A percentile compares a stretch with the other conserved stretches of the same genome.
Evolutionary conservation across 2,329 filamentous ascomycete genomes (phyloP).

Genomic region (Thermothelomyces thermophilus): DNA sequence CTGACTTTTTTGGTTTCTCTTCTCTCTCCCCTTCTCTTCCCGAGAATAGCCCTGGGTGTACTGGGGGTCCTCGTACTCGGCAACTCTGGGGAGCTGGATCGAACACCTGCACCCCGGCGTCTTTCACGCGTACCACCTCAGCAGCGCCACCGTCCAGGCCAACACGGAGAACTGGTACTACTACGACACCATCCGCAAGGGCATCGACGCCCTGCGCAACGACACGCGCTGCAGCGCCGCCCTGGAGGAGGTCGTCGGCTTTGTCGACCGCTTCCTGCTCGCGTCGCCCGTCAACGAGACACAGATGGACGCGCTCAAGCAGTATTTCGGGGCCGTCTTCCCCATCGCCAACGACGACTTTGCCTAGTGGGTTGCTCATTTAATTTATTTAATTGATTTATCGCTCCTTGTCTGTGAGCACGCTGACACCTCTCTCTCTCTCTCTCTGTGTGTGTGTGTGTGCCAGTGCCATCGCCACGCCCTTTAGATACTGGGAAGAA

Average conservation of each 20-base stretch:
- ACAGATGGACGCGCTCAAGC: conserved; percentile 17
- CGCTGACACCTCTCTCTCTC: too few relatives aligned
- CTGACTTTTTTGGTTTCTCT: too few relatives aligned
- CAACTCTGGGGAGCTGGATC: conserved; percentile 22
- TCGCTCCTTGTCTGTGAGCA: too few relatives aligned
- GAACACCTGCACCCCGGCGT: conserved; percentile 21
- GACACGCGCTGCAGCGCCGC: conserved; percentile 19
- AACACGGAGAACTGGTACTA: conserved; percentile 23
- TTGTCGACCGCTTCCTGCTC: conserved; percentile 18
- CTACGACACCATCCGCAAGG: conserved; percentile 23
- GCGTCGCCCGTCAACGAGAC: conserved; percentile 8
- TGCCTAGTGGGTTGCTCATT: conserved; percentile 24
- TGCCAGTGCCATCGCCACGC: conserved; percentile 20
- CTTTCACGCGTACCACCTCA: conserved; percentile 22
- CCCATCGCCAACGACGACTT: conserved; percentile 23
- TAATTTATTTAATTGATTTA: too few relatives aligned
- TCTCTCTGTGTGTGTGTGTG: too few relatives aligned
- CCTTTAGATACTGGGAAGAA: conserved; percentile 22
- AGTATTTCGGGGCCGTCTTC: conserved; percentile 17
- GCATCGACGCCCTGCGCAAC: conserved; percentile 15
- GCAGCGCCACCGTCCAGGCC: conserved; percentile 20
- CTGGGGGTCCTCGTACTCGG: conserved; percentile 21
- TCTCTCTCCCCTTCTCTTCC: too few relatives aligned
- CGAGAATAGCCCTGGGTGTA: conserved; percentile 24
- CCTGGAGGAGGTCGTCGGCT: conserved; percentile 14